phyloP scores from a whole-genome alignment of 257 asterid genomes.

The Vinca minor region DNA sequence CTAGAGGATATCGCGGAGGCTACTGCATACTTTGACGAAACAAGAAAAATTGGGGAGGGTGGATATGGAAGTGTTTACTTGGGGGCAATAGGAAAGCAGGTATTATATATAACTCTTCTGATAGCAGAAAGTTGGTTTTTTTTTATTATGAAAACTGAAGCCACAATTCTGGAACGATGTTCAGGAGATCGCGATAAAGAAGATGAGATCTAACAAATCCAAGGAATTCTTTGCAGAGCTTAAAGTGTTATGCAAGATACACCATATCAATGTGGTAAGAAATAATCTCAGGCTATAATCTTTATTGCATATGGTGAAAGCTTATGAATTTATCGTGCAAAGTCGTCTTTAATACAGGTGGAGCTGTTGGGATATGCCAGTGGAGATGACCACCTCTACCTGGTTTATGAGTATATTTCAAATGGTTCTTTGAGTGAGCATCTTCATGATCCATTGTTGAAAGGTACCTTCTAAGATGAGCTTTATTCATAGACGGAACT shows the following conservation, averaged over 20 bases:
- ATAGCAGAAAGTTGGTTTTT: not conserved
- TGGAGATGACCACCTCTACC: conserved; percentile 74
- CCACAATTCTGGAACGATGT: conserved; percentile 5
- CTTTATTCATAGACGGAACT: not conserved
- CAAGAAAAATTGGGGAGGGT: conserved; percentile 65
- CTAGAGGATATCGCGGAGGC: conserved; percentile 70
- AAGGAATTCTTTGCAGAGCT: conserved; percentile 86
- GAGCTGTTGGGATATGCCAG: conserved; percentile 80
- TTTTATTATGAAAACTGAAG: not conserved
- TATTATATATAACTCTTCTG: conserved; percentile 10
- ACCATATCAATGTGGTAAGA: conserved; percentile 82
- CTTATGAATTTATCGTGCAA: conserved; percentile 5
- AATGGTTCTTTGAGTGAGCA: conserved; percentile 72
- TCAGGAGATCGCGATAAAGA: conserved; percentile 85
- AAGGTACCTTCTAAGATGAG: conserved; percentile 37
- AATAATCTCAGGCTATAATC: conserved; percentile 11
- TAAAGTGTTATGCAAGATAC: conserved; percentile 71
- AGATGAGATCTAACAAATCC: conserved; percentile 77
- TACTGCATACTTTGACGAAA: conserved; percentile 52
- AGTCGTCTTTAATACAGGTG: conserved; percentile 35
- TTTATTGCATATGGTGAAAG: conserved; percentile 1
- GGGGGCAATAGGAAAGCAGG: conserved; percentile 57
- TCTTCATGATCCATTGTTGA: conserved; percentile 63
- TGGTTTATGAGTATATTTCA: conserved; percentile 57
- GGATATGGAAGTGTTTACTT: conserved; percentile 78